Base-by-base conservation (phyloP, 129 eudicot species). In the Artemisia annua region DNA sequence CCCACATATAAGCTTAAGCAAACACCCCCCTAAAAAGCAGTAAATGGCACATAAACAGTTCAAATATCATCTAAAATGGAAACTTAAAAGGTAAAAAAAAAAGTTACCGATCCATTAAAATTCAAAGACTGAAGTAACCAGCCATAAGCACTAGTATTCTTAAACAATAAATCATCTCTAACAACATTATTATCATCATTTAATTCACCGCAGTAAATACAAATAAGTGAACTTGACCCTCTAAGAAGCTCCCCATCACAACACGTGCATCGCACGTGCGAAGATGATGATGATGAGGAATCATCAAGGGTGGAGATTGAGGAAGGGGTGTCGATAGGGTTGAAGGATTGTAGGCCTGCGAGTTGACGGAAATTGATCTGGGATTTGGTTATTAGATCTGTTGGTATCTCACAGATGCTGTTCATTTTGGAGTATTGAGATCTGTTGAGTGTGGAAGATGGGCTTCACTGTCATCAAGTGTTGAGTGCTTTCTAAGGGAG, bases 21-120 rank as follows among this genome's bases (percentile, higher is more conserved):
- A n/a, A n/a, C n/a, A n/a, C n/a, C n/a, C n/a, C n/a, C n/a, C n/a
- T n/a, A 28, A 28, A 28, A 28, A 26, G 5, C 32, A 3, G 32
- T 28, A 3, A 28, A 28, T 4, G 32, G 32, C 30, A 3, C 5
- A 28, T 28, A 28, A 3, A 28, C 5, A 3, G 32, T 28, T 28
- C 32, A 3, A 28, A 28, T 28, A 28, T 28, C 32, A 28, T 26
- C 30, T 26, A 26, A 35, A 39, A n/a, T n/a, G n/a, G n/a, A n/a
- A n/a, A n/a, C n/a, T n/a, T n/a, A n/a, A n/a, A n/a, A n/a, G n/a
- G n/a, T n/a, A 13, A 60, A 28, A 61, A 13, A 78, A 70, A 43
- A 65, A 18, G 54, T 76, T 66, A 92, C 98, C 80, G 96, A 92
- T 89, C 91, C 96, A 74, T 82, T 84, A 60, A 92, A 86, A 56